These are phyloP conservation scores for Trypanosoma melophagium DNA, from an alignment of 208 protist species.

Conservation along the genomic window DNA sequence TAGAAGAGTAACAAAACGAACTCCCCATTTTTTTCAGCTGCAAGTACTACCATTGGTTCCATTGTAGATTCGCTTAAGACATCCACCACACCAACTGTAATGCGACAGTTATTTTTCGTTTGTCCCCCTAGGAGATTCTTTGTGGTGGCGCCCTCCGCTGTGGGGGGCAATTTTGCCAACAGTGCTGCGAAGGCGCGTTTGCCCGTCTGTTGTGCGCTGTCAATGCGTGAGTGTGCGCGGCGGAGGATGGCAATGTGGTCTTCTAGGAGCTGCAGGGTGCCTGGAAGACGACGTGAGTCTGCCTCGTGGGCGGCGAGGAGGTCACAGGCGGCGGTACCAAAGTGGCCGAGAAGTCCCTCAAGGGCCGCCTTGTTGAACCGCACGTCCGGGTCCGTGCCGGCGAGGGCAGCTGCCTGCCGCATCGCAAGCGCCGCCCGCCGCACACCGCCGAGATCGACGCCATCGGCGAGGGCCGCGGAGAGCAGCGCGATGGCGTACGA, in stretches of 20 bases:
- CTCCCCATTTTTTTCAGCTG: conserved; percentile 38
- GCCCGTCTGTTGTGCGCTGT: conserved; percentile 45
- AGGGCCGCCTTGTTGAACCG: conserved; percentile 80
- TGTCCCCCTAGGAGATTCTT: conserved; percentile 2
- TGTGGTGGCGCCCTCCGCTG: conserved; percentile 24
- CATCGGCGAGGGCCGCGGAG: conserved; percentile 50
- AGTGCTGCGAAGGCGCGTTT: conserved; percentile 61
- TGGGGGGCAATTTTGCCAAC: conserved; percentile 16
- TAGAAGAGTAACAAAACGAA: conserved; percentile 67
- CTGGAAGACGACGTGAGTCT: conserved; percentile 57
- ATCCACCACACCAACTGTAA: conserved; percentile 57
- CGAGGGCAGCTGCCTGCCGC: conserved; percentile 45
- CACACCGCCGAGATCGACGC: conserved; percentile 46
- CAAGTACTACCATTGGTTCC: conserved; percentile 65
- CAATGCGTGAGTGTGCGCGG: conserved; percentile 42
- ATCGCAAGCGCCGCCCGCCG: conserved; percentile 57
- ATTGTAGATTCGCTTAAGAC: conserved; percentile 61
- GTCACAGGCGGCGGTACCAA: conserved; percentile 52
- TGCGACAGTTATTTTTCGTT: conserved; percentile 10
- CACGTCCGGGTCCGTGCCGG: conserved; percentile 63
- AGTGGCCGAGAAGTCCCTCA: conserved; percentile 71
- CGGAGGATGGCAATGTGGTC: conserved; percentile 49
- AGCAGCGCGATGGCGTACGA: conserved; percentile 69
- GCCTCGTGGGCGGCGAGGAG: conserved; percentile 52
- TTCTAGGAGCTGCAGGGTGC: conserved; percentile 43